Percentiles rank a stretch among this genome's conserved stretches.
Conservation (phyloP, 1,284 basidiomycete genomes). For the Farysia itapuensis region DNA sequence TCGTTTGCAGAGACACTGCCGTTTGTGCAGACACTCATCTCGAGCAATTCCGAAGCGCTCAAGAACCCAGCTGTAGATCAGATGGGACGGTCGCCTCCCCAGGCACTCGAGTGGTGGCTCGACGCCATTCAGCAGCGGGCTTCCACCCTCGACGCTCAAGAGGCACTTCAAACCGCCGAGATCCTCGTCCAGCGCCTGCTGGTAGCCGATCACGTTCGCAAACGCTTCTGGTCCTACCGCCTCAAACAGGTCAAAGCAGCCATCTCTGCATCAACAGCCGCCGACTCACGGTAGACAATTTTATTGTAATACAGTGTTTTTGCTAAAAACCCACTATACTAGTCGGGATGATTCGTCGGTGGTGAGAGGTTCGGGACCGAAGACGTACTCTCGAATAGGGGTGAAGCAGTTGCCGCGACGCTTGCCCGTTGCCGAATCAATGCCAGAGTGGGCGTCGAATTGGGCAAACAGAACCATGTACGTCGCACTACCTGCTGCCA, state of each 20-base stretch:
- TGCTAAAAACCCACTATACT: too few relatives aligned
- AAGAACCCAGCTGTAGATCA: conserved; percentile 25
- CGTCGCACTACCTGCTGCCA: conserved; percentile 1
- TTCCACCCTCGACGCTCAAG: not conserved
- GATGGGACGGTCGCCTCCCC: conserved; percentile 12
- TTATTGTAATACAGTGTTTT: too few relatives aligned
- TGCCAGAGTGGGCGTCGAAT: conserved; percentile 10
- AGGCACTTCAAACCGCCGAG: conserved; percentile 9
- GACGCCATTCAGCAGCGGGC: conserved; percentile 14
- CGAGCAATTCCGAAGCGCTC: conserved; percentile 15
- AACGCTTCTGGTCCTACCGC: conserved; percentile 31
- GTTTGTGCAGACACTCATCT: conserved; percentile 14
- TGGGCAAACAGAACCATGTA: conserved; percentile 35
- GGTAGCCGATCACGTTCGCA: conserved; percentile 37
- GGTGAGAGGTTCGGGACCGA: too few relatives aligned
- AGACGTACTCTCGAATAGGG: conserved; percentile 5
- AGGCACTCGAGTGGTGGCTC: conserved; percentile 52
- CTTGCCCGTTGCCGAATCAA: too few relatives aligned
- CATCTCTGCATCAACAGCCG: not conserved
- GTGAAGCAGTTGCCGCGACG: conserved; percentile 17
- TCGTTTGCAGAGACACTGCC: not conserved
- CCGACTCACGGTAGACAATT: too few relatives aligned
- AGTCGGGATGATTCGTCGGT: too few relatives aligned
- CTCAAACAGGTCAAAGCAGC: conserved; percentile 6
- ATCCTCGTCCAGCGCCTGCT: conserved; percentile 15